Conservation (phyloP, 176 grass and related monocot genomes). For the Musa troglodytarum region DNA sequence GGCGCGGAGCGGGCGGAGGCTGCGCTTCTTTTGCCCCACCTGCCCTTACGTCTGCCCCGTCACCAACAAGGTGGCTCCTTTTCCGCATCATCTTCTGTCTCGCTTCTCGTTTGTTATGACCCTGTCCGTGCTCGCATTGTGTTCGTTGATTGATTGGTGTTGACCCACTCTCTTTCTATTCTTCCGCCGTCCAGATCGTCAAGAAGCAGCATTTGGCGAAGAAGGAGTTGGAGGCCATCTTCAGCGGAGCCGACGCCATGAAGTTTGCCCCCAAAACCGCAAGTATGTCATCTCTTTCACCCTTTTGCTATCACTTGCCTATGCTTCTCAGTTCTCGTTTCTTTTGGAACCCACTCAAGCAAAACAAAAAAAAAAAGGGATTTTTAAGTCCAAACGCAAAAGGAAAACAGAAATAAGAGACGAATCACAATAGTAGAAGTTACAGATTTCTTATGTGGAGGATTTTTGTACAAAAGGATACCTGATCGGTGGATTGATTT, state of each 20-base stretch:
- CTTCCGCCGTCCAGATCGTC: conserved; percentile 38
- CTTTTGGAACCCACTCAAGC: not conserved
- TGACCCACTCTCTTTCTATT: not conserved
- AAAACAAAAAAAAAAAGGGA: not conserved
- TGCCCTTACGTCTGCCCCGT: conserved; percentile 64
- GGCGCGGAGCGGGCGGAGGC: conserved; percentile 32
- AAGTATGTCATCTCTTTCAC: conserved; percentile 22
- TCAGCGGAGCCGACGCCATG: conserved; percentile 34
- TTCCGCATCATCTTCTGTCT: not conserved
- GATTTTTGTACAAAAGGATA: too few relatives aligned
- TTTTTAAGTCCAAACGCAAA: too few relatives aligned
- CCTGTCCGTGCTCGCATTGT: not conserved
- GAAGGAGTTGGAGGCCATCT: conserved; percentile 66
- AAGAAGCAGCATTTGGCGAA: conserved; percentile 43
- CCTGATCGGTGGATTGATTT: not conserved
- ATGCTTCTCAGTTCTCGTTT: not conserved
- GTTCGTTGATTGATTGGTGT: conserved; percentile 11
- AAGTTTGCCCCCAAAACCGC: conserved; percentile 40
- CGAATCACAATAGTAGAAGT: too few relatives aligned
- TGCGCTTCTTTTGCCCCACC: conserved; percentile 53
- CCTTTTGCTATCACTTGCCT: not conserved
- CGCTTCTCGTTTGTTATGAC: not conserved
- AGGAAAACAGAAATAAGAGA: too few relatives aligned
- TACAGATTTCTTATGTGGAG: too few relatives aligned
- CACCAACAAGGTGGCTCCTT: conserved; percentile 37